Percentiles rank a stretch among this genome's conserved stretches.
Evolutionary conservation across 306 rosid species (phyloP).

Genomic region (Cucurbita pepo): DNA sequence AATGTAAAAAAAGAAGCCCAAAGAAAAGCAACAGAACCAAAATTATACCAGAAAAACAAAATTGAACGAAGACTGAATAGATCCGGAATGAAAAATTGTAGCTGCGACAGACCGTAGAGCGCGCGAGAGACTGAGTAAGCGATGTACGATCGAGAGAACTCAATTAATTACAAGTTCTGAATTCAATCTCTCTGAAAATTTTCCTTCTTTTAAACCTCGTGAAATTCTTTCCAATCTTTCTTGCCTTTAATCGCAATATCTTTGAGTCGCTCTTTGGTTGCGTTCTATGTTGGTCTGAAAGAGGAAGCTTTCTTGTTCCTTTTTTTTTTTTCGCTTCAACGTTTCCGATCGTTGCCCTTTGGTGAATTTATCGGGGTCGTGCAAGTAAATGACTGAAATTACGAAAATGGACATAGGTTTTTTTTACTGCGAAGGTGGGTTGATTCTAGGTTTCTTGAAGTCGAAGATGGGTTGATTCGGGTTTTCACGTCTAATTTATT

Average conservation of each 20-base stretch:
- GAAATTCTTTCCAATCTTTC: neutral
- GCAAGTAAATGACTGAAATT: neutral
- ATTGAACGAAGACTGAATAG: slow-evolving; percentile 25
- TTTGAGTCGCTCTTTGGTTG: slow-evolving; percentile 20
- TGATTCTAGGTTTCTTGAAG: too few species aligned
- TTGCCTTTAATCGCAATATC: slow-evolving; percentile 1
- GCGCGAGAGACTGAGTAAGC: slow-evolving; percentile 10
- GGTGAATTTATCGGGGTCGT: neutral
- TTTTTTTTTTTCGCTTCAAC: neutral
- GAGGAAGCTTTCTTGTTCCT: slow-evolving; percentile 25
- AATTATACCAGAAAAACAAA: slow-evolving; percentile 20
- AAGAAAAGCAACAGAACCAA: neutral
- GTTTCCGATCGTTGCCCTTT: slow-evolving; percentile 5
- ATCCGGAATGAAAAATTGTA: slow-evolving; percentile 32
- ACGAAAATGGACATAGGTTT: neutral
- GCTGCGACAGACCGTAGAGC: slow-evolving; percentile 22
- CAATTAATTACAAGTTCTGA: neutral
- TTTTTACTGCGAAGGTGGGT: too few species aligned
- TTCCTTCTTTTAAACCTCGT: neutral
- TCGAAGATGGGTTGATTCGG: neutral
- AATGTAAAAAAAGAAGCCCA: neutral
- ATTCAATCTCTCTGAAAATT: slow-evolving; percentile 10
- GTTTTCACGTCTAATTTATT: neutral
- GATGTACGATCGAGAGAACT: slow-evolving; percentile 28
- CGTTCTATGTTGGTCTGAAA: slow-evolving; percentile 49